Evolutionary conservation across 2,329 filamentous ascomycete genomes (phyloP), one percentile per base, ranked within the genome.

Genomic region (Amylocarpus encephaloides): DNA sequence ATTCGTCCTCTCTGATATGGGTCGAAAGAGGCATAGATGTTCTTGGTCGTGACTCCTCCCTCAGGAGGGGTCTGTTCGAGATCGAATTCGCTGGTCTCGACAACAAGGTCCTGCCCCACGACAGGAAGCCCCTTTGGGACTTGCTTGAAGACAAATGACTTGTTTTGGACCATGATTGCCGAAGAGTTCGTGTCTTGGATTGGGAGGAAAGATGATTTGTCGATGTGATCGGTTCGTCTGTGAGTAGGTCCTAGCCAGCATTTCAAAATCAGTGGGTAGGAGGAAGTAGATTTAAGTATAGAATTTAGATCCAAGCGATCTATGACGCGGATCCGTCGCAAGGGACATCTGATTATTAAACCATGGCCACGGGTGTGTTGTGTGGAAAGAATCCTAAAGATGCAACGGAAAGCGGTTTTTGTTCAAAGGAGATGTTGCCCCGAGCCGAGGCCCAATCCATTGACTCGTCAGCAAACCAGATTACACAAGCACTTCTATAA

Each of bases 1-100:
- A 95, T 91, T 59, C 80, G 79, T 53, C 85, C 86, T 50, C 90
- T 85, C 73, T 86, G 80, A 73, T 93, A 94, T 2, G 88, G 88
- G 68, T 94, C 88, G 70, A 85, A 85, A 34, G 86, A 91, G 58
- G 82, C 75, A 67, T 86, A 88, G 62, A 85, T 77, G 60, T 85
- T 79, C 71, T 88, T 79, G 57, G 85, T 70, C 30, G 80, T 79
- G 43, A 94, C 67, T 36, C 88, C 83, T 56, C 86, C 85, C 40
- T 77, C 66, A 10, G 82, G 77, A 26, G 82, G 76, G 5, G 77
- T 66, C 45, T 77, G 73, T 19, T 80, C 70, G 58, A 83, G 69
- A 65, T 93, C 86, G 57, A 91, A 82, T 16, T 79, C 74, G 52
- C 77, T 77, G 57, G 76, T 69, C 68, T 93, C 85, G 52, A 90